Percentiles rank a stretch among this genome's conserved stretches.
These are phyloP conservation scores for Paracoccidioides lutzii DNA, from an alignment of 2,329 filamentous ascomycete genomes.

Conservation along the genomic window DNA sequence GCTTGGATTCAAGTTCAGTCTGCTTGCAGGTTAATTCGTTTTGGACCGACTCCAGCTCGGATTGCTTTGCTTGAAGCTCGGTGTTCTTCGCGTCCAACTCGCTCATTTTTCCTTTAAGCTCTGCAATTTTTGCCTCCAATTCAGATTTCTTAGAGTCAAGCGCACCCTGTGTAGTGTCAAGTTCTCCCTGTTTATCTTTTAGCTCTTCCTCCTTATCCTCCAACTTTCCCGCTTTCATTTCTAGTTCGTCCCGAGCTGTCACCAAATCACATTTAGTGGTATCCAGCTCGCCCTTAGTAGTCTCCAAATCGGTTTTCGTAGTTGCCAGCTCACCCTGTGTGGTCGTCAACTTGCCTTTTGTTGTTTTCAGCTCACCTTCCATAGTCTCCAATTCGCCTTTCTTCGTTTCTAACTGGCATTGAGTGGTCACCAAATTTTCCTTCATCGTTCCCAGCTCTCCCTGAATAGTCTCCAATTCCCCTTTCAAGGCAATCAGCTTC, in stretches of 20 bases:
- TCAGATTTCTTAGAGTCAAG: constrained; percentile 13
- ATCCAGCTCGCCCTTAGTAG: constrained; percentile 12
- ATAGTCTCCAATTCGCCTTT: constrained; percentile 7
- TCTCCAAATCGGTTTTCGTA: constrained; percentile 7
- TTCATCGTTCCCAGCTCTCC: constrained; percentile 15
- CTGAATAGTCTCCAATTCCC: constrained; percentile 18
- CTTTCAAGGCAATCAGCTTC: constrained; percentile 18
- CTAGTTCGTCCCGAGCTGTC: constrained; percentile 10
- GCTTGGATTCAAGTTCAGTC: constrained; percentile 8
- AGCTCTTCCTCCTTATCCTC: not conserved
- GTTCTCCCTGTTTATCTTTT: constrained; percentile 9
- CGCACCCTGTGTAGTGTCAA: constrained; percentile 16
- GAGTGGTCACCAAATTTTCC: constrained; percentile 9
- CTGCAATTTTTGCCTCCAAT: constrained; percentile 9
- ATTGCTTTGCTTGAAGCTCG: constrained; percentile 12
- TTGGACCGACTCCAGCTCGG: constrained; percentile 11
- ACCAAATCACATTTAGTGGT: constrained; percentile 7
- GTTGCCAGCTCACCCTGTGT: constrained; percentile 9
- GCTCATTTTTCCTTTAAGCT: no score
- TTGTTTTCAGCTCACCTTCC: constrained; percentile 8
- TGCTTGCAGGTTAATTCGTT: constrained; percentile 7
- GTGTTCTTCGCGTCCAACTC: constrained; percentile 13
- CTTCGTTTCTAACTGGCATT: constrained; percentile 10
- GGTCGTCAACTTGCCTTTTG: constrained; percentile 8
- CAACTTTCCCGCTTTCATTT: not conserved